Evolutionary conservation across 2,329 filamentous ascomycete species (phyloP), one percentile per base, ranked within the genome.

Genomic region (Aspergillus sp.): DNA sequence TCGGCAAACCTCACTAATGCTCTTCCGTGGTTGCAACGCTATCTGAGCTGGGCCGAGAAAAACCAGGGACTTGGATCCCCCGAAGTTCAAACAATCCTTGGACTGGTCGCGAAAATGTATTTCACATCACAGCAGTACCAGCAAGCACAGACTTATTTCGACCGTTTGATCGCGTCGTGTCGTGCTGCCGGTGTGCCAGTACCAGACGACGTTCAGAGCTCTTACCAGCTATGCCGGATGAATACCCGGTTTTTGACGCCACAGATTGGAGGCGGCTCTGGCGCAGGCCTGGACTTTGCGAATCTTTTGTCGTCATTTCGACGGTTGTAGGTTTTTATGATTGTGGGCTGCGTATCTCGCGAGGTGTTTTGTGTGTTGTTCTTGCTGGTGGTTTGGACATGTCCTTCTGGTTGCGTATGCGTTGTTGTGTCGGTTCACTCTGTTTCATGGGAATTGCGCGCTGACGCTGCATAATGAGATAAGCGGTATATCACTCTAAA

Each of bases 11-110:
- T 59, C 6, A 57, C 62, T 3, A 52, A 61, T 13, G 67, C 70
- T 9, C 49, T 63, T 12, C 69, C 69, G 1, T 71, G 69, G 69
- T 38, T 72, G 17, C 26, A 49, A 3, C 66, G 69, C n/a, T 71
- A 68, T 54, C 55, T 71, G 18, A 51, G 56, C 9, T 72, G 69
- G 69, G 60, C 62, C 3, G 66, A 68, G 45, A 45, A 51, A 3
- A 63, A 64, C 22, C 64, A 63, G 49, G 67, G 68, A 30, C 42
- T 54, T 11, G 56, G 63, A 2, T 62, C 62, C 17, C 60, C 58
- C 1, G 69, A 72, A n/a, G 63, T 65, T 0, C 63, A 63, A 18
- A 52, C 58, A 7, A 58, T 64, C 2, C 53, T 71, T 12, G 55
- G 59, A 22, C 55, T 70, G 53, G 48, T 72, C 6, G 69, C 55